Evolutionary conservation across 2,329 filamentous ascomycete genomes (phyloP), one percentile per base, ranked within the genome.

Genomic region (Gaeumannomyces sp.): DNA sequence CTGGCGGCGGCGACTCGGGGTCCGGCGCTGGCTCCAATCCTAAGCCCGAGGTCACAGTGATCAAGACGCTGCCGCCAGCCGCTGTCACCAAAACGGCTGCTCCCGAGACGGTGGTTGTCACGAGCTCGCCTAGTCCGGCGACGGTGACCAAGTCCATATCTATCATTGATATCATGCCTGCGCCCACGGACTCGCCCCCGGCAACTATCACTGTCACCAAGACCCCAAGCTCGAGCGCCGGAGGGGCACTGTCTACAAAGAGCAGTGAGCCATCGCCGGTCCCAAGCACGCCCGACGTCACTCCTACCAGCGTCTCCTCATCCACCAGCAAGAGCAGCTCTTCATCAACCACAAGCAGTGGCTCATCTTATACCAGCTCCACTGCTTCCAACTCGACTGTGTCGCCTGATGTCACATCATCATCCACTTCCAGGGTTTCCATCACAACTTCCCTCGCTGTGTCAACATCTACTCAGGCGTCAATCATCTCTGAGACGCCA

Each of bases 101-200:
- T n/a, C 64, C 70, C 7, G 64, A 72, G 33, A 71, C 72, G 5
- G 64, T 70, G 29, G 67, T 70, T 16, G 67, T 70, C 59, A 65
- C 70, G 28, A 56, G 66, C 22, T 64, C 68, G n/a, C 63, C 68
- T 10, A 67, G 67, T 14, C 61, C 61, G 35, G 57, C 59, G 28
- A 56, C 64, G 25, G 22, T 35, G 59, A 60, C 50, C 3, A 31
- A 35, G 19, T 28, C 64, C 10, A 50, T 63, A 25, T 65, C 64
- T 4, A 35, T 65, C 16, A 53, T 64, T 29, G 38, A 64, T 27
- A 63, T 61, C 22, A 50, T 61, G 19, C 33, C 63, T 8, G 53
- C 45, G 59, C 58, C 65, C 4, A 64, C 66, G 11, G 65, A 64
- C 14, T 22, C n/a, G 19, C n/a, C 56, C n/a, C 53, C 63, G 16